Evolutionary conservation across 129 eudicot species (phyloP), one percentile per base, ranked within the genome.

Genomic region (Erigeron canadensis): DNA sequence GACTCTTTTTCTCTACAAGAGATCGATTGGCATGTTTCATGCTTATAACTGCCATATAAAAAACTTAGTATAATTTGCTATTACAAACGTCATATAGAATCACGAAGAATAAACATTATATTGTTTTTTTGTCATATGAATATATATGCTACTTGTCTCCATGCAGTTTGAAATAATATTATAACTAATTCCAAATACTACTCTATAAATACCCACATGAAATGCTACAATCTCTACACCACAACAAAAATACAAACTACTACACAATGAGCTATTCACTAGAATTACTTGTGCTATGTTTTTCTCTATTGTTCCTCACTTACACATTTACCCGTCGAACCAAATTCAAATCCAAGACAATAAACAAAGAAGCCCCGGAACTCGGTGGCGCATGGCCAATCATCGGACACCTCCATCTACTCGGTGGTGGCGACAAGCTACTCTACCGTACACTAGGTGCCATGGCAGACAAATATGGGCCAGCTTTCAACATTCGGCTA

Each of bases 331-430:
- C 12, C 12, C 19, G 5, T 23, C 13, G 48, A 34, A 28, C 17
- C 7, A 54, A 58, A 21, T n/a, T 56, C n/a, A 72, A 72, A 72
- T 23, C 74, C 5, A 28, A 17, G 5, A 21, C 45, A 0, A n/a
- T n/a, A n/a, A n/a, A n/a, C n/a, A 70, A 6, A 12, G 17, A 15
- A 38, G 67, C 75, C 12, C 81, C 81, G 2, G 56, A 50, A 60
- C 62, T 72, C 0, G 66, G 63, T 2, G 85, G 85, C 8, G 85
- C 81, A 12, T 76, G 74, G 81, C 85, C 85, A 8, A 56, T 81
- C 4, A 72, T 81, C 16, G 85, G 85, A 10, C 82, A 81, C 58
- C 68, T 81, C 4, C 81, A 64, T 41, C 81, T 81, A 3, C 69
- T 71, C 0, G 43, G 59, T 6, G 81, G 66, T 1, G 78, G 70